Base-by-base conservation (phyloP, 139 green algal genomes). In the Coccomyxa sp. region DNA sequence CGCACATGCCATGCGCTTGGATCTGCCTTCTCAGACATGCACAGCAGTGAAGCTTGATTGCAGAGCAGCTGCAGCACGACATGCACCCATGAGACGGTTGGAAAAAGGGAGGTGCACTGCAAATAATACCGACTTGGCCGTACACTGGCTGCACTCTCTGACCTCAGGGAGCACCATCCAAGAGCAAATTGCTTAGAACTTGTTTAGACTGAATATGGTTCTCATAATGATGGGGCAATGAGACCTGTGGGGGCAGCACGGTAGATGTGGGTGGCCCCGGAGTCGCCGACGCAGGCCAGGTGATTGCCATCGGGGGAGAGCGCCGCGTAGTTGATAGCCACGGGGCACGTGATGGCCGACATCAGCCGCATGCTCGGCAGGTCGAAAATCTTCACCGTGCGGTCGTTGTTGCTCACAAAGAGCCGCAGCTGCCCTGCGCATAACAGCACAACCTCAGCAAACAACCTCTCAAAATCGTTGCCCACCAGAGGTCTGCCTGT, bases 371-470 rank as follows among this genome's bases (percentile, higher is more conserved):
- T 77, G 71, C 27, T 77, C 1, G 71, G 27, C 71, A 77, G 21
- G 3, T 31, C 71, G 9, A 77, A 77, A 3, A 77, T n/a, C 32
- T 45, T 66, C 17, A 93, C 84, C 18, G 67, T 89, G 38, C 83
- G 68, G 85, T 94, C 91, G 82, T 94, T 94, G 87, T 91, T 92
- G 86, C 86, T 90, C 74, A 92, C 87, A 86, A 89, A 91, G 77
- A 94, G 84, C 58, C 67, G 67, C 45, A 83, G 45, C n/a, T 80
- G 81, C 66, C 30, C 28, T 71, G 68, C 28, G 75, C 14, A 31
- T 13, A 3, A 57, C 28, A 71, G 63, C 38, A 7, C 38, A 7
- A 51, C 38, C 38, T 51, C 38, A 51, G 38, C 38, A 51, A 7
- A 11, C 38, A 51, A 51, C 38, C 38, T 7, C 38, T 51, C 38